These are phyloP conservation scores for Boletus insuetus DNA, from an alignment of 768 basidiomycete species.

Conservation along the genomic window DNA sequence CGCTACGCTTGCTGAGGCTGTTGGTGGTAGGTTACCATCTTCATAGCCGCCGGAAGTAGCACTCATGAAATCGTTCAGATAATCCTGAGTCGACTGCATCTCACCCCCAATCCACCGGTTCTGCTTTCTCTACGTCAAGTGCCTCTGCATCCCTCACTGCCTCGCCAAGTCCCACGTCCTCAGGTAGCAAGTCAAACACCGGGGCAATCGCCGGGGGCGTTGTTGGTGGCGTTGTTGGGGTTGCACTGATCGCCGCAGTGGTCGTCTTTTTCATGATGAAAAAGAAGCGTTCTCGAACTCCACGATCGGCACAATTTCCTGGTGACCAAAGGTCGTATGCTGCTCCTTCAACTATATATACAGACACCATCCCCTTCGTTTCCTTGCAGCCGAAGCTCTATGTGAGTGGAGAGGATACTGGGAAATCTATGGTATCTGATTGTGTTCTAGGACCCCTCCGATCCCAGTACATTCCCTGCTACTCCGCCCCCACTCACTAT, in stretches of 20 bases:
- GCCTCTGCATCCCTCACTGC: slow-evolving; percentile 13
- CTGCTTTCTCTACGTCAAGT: slow-evolving; percentile 8
- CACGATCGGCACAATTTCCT: slow-evolving; percentile 17
- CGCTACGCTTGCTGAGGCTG: no score
- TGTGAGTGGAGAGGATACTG: slow-evolving; percentile 18
- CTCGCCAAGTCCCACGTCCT: not conserved
- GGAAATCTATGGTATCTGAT: not conserved
- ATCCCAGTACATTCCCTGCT: slow-evolving; percentile 37
- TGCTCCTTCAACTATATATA: slow-evolving; percentile 3
- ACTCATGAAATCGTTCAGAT: no score
- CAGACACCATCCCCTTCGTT: slow-evolving; percentile 10
- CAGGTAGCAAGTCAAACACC: not conserved
- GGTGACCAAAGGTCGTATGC: not conserved
- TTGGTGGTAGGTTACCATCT: not conserved
- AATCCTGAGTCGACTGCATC: no score
- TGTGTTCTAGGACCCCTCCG: slow-evolving; percentile 32
- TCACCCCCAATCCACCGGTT: no score
- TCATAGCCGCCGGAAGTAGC: no score
- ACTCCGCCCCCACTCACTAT: slow-evolving; percentile 20
- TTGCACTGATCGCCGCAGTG: slow-evolving; percentile 11
- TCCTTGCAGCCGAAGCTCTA: slow-evolving; percentile 27
- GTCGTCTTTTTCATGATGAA: slow-evolving; percentile 39
- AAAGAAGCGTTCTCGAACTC: slow-evolving; percentile 25
- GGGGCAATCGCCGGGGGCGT: not conserved
- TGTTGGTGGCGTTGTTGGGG: not conserved